Evolutionary conservation across 108 stramenopile genomes (phyloP).

Genomic region (Cyclostephanos tholiformis): DNA sequence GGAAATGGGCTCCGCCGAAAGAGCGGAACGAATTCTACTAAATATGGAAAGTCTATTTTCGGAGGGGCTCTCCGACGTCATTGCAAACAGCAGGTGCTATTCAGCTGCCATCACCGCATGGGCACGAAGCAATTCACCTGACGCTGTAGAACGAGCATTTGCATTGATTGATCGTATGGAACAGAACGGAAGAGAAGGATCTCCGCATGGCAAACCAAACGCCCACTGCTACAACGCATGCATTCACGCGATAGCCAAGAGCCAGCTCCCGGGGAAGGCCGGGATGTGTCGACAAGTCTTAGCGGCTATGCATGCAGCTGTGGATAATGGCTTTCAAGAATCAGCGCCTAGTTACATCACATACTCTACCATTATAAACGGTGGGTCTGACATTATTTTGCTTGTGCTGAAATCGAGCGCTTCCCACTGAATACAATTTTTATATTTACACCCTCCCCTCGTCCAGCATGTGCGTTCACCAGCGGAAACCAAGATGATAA

Average conservation of each 20-base stretch:
- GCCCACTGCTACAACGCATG: slow-evolving; percentile 51
- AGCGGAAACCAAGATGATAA: slow-evolving; percentile 28
- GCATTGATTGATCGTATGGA: slow-evolving; percentile 67
- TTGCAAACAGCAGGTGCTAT: slow-evolving; percentile 45
- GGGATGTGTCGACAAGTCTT: slow-evolving; percentile 34
- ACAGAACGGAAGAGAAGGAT: slow-evolving; percentile 38
- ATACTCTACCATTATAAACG: slow-evolving; percentile 44
- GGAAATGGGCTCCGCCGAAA: slow-evolving; percentile 53
- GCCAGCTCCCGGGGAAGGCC: slow-evolving; percentile 28
- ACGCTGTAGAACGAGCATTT: slow-evolving; percentile 52
- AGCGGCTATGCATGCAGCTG: slow-evolving; percentile 30
- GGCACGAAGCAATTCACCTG: slow-evolving; percentile 58
- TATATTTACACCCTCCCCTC: background rate
- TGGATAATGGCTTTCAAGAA: slow-evolving; percentile 29
- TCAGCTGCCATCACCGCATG: slow-evolving; percentile 77
- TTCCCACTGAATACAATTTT: background rate
- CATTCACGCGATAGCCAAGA: slow-evolving; percentile 50
- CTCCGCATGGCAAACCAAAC: slow-evolving; percentile 44
- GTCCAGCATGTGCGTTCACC: slow-evolving; percentile 39
- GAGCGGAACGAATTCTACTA: slow-evolving; percentile 59
- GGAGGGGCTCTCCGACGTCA: slow-evolving; percentile 42
- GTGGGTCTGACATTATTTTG: slow-evolving; percentile 12
- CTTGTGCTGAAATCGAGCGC: background rate
- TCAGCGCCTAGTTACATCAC: slow-evolving; percentile 39
- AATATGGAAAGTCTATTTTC: slow-evolving; percentile 60